Conservation (phyloP, 2,329 filamentous ascomycete species). For the Chaetomium globosum region DNA sequence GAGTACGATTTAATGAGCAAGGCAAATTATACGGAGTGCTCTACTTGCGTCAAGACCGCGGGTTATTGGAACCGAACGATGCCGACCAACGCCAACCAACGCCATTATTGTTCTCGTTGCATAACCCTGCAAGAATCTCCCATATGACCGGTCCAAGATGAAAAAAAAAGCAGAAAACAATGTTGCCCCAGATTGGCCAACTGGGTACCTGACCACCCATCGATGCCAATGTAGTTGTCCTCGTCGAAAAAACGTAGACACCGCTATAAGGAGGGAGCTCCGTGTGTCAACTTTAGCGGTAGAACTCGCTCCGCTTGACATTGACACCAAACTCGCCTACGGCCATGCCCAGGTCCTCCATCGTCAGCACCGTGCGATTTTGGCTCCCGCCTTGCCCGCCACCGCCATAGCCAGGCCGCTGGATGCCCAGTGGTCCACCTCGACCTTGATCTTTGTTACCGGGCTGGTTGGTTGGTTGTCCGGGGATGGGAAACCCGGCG, state of each 20-base stretch:
- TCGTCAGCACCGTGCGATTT: conserved; percentile 91
- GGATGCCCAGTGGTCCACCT: conserved; percentile 66
- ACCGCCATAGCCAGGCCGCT: conserved; percentile 79
- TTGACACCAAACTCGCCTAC: conserved; percentile 98
- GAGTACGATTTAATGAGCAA: neutral
- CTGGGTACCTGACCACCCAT: neutral
- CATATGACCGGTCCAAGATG: neutral
- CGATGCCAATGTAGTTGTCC: neutral
- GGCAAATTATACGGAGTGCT: neutral
- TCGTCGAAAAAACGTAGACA: neutral
- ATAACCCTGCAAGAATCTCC: neutral
- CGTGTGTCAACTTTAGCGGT: conserved; percentile 58
- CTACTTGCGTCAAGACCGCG: neutral
- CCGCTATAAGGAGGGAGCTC: neutral
- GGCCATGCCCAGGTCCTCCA: conserved; percentile 98
- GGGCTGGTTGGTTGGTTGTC: conserved; percentile 59
- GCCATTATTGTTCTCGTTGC: neutral
- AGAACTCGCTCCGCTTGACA: conserved; percentile 96
- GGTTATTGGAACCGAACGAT: neutral
- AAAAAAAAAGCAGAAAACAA: neutral
- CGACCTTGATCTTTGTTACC: conserved; percentile 60
- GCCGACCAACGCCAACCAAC: neutral
- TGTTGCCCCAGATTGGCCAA: neutral
- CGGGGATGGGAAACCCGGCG: conserved; percentile 67
- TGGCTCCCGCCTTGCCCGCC: conserved; percentile 86